phyloP scores from a whole-genome alignment of 129 eudicot genomes.

The Logfia minima region DNA sequence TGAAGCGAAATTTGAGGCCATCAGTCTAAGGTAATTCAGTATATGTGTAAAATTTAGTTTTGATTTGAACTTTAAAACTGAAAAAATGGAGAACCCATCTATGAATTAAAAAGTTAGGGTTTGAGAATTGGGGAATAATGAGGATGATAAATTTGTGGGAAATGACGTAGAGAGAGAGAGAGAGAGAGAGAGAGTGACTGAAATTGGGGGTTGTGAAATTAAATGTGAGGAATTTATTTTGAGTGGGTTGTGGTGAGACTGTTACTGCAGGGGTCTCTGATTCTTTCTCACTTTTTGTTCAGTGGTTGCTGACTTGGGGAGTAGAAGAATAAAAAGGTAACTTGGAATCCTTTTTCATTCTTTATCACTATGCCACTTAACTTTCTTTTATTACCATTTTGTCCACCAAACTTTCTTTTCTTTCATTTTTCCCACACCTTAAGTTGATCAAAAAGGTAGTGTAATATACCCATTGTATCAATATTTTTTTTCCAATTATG shows the following conservation, averaged over 20 bases:
- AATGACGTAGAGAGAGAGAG: background rate
- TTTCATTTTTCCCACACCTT: background rate
- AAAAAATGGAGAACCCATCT: slow-evolving; percentile 34
- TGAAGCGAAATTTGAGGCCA: slow-evolving; percentile 45
- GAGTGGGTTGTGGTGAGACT: slow-evolving; percentile 24
- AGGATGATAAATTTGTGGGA: background rate
- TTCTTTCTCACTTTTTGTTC: slow-evolving; percentile 43
- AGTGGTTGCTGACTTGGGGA: slow-evolving; percentile 77
- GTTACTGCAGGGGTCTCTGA: slow-evolving; percentile 26
- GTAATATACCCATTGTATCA: too few relatives aligned
- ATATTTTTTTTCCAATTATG: too few relatives aligned
- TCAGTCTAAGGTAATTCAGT: slow-evolving; percentile 39
- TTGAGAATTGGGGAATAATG: slow-evolving; percentile 35
- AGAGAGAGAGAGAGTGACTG: too few relatives aligned
- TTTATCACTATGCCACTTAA: background rate
- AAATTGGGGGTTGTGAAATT: background rate
- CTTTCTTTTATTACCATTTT: slow-evolving; percentile 17
- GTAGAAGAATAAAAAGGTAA: slow-evolving; percentile 33
- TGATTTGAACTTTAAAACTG: slow-evolving; percentile 18
- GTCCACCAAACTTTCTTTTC: background rate
- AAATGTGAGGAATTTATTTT: slow-evolving; percentile 27
- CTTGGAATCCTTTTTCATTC: slow-evolving; percentile 13
- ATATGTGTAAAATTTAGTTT: slow-evolving; percentile 7
- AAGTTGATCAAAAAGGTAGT: background rate
- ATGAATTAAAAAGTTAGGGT: slow-evolving; percentile 15